Evolutionary conservation across 2,329 filamentous ascomycete genomes (phyloP).

Genomic region (Didymella sp.): DNA sequence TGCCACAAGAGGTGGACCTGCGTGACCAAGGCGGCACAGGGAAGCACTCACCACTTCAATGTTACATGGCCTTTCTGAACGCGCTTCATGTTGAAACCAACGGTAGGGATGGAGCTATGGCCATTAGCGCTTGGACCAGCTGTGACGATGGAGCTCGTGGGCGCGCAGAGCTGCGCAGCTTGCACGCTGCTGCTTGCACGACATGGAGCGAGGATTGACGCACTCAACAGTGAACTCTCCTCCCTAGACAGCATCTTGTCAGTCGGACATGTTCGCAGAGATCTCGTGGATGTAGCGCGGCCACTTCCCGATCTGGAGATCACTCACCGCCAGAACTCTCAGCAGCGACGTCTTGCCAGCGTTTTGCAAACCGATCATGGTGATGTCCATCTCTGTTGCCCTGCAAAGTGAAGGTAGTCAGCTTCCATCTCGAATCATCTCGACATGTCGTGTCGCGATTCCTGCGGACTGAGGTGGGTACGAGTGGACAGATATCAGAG

Average conservation of each 20-base stretch:
- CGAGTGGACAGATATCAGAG: slow-evolving; percentile 34
- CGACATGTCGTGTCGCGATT: slow-evolving; percentile 28
- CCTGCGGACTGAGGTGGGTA: slow-evolving; percentile 23
- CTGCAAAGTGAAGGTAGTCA: slow-evolving; percentile 57
- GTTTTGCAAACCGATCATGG: slow-evolving; percentile 98
- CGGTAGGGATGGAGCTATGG: slow-evolving; percentile 91
- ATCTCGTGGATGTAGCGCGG: slow-evolving; percentile 35
- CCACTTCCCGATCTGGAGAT: slow-evolving; percentile 43
- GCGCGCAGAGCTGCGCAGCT: slow-evolving; percentile 40
- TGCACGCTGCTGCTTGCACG: slow-evolving; percentile 38
- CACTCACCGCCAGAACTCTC: slow-evolving; percentile 89
- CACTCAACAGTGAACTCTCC: slow-evolving; percentile 99
- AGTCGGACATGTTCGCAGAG: slow-evolving; percentile 31
- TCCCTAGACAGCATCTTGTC: slow-evolving; percentile 66
- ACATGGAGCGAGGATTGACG: slow-evolving; percentile 54
- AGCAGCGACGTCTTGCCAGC: slow-evolving; percentile 96
- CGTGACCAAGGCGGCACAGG: slow-evolving; percentile 43
- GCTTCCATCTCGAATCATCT: slow-evolving; percentile 25
- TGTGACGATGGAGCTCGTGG: slow-evolving; percentile 32
- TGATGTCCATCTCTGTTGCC: slow-evolving; percentile 99
- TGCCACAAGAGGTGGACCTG: slow-evolving; percentile 47
- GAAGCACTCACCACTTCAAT: slow-evolving; percentile 77
- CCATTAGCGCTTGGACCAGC: slow-evolving; percentile 49
- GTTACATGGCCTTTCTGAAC: slow-evolving; percentile 98
- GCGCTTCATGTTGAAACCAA: slow-evolving; percentile 99